Conservation (phyloP, 1,284 basidiomycete species). For the Puccinia polysora region DNA sequence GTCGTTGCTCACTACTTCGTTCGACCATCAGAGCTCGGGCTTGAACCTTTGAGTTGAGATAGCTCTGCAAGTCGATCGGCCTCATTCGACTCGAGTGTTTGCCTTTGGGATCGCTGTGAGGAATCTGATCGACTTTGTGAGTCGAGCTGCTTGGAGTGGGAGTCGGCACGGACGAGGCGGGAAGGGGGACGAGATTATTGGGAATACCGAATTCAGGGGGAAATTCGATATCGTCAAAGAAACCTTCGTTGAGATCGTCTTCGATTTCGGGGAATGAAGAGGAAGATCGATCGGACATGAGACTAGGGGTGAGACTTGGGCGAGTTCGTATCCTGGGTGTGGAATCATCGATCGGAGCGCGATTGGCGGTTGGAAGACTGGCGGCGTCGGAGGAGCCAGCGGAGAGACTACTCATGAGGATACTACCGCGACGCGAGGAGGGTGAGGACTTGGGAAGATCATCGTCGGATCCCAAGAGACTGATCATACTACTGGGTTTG, state of each 20-base stretch:
- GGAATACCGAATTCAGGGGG: conserved; percentile 41
- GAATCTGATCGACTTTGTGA: background rate
- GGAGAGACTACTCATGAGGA: background rate
- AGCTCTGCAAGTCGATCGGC: conserved; percentile 15
- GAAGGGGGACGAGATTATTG: conserved; percentile 26
- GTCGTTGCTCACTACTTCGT: conserved; percentile 1
- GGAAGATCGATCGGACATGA: conserved; percentile 39
- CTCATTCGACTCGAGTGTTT: conserved; percentile 14
- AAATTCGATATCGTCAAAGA: conserved; percentile 44
- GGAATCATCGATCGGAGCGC: conserved; percentile 8
- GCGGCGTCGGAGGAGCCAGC: background rate
- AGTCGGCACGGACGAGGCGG: background rate
- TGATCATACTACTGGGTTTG: conserved; percentile 8
- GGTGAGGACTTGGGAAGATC: conserved; percentile 17
- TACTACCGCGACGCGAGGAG: conserved; percentile 17
- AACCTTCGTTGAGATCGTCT: conserved; percentile 38
- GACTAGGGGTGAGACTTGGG: conserved; percentile 41
- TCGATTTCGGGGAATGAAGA: conserved; percentile 39
- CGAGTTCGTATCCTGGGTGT: conserved; percentile 28
- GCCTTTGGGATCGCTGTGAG: background rate
- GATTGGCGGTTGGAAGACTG: conserved; percentile 8
- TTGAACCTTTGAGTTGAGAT: conserved; percentile 17
- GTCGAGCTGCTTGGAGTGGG: background rate
- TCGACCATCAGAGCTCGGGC: conserved; percentile 15
- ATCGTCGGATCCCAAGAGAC: conserved; percentile 8